Evolutionary conservation across 345 rosid genomes (phyloP), one percentile per base, ranked within the genome.

Genomic region (Lumnitzera littorea): DNA sequence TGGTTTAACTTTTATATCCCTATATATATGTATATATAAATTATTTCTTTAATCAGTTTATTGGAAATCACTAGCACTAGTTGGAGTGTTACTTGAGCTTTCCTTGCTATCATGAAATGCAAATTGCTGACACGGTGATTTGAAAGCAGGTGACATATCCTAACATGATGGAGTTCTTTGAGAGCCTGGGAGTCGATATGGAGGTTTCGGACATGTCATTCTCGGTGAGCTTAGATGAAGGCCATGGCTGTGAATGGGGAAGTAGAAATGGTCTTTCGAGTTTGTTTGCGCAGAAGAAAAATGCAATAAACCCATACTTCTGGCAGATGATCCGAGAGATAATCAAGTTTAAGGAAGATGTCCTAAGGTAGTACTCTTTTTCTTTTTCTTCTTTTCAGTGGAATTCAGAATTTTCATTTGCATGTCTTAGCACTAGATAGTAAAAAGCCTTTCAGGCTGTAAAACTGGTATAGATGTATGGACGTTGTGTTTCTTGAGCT

Each of bases 111-210:
- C 13, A 62, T 5, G 43, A 12, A 12, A 51, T 0, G 0, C 48
- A 48, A 6, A 24, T 53, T 23, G 50, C 5, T 60, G 54, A 12
- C 29, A 24, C 24, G 53, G 66, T n/a, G 7, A 20, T n/a, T 6
- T 50, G 24, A 12, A n/a, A 12, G 13, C 75, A 91, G 98, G 96
- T 91, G 24, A 88, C 91, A 2, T 88, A 86, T 75, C 98, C 98
- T 60, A 91, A 91, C 66, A 88, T 84, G 98, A 79, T 86, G 91
- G 91, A 88, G 41, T 80, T 88, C 61, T 91, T 88, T 41, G 96
- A 91, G 80, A 79, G 46, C 24, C 90, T 86, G 16, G 92, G 92
- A 56, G 80, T 88, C 43, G 95, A 86, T 2, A 84, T 88, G 96
- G 95, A 86, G 72, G 24, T 71, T 20, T 86, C 91, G 2, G 96